Evolutionary conservation across 495 filamentous ascomycete genomes (phyloP), one percentile per base, ranked within the genome.

Genomic region (Penicillium argentinense): DNA sequence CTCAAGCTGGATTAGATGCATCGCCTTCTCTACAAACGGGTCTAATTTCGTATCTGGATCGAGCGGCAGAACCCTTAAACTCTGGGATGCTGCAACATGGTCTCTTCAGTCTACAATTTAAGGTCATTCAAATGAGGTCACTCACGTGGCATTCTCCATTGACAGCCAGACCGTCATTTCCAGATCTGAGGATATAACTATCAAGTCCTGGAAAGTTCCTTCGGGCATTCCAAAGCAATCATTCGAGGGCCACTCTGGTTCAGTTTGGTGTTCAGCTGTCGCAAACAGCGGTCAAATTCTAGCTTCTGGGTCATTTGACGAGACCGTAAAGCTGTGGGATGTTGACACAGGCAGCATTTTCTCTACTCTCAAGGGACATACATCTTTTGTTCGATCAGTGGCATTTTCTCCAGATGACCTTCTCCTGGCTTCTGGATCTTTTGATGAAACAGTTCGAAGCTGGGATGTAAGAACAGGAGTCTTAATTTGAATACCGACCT

Each of bases 391-490:
- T 39, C 21, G 0, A 0, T 51, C 55, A 5, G 48, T 63, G 19
- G 49, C 49, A n/a, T 66, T 64, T 46, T 71, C 66, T 4, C 55
- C 58, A 16, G 54, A 62, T n/a, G n/a, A n/a, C n/a, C n/a, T n/a
- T n/a, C n/a, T n/a, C n/a, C n/a, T n/a, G n/a, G n/a, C n/a, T n/a
- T n/a, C n/a, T n/a, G n/a, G n/a, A n/a, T n/a, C n/a, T n/a, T n/a
- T n/a, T n/a, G n/a, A n/a, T n/a, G n/a, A n/a, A n/a, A n/a, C n/a
- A n/a, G n/a, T n/a, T n/a, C n/a, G n/a, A n/a, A n/a, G n/a, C n/a
- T n/a, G n/a, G n/a, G n/a, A n/a, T n/a, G n/a, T n/a, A n/a, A n/a
- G n/a, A n/a, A n/a, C n/a, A n/a, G n/a, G n/a, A n/a, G n/a, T n/a
- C n/a, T n/a, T n/a, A n/a, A n/a, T n/a, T n/a, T n/a, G n/a, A n/a